Conservation (phyloP, 2,329 filamentous ascomycete genomes). For the Myriangium duriaei region DNA sequence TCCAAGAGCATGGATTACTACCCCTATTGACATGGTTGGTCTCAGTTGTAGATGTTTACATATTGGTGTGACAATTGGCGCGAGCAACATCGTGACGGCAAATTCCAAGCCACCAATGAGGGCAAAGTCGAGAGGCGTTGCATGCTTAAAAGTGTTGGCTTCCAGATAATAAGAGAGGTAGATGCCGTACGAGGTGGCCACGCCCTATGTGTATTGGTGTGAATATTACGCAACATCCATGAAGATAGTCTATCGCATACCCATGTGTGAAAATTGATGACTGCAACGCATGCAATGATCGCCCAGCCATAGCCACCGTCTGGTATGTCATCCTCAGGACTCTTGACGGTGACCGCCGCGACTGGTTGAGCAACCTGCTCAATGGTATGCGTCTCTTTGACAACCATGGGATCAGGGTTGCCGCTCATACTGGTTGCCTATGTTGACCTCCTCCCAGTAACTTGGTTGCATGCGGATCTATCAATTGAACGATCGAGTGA, state of each 20-base stretch:
- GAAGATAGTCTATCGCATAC: conserved; percentile 17
- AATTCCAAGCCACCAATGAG: conserved; percentile 30
- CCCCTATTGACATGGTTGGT: conserved; percentile 21
- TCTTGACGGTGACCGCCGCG: neutral
- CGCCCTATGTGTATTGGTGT: conserved; percentile 8
- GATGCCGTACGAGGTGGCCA: conserved; percentile 26
- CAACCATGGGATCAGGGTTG: too few relatives aligned
- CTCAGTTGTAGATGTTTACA: conserved; percentile 18
- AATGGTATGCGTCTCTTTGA: conserved; percentile 3
- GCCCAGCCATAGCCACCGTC: conserved; percentile 29
- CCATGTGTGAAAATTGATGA: conserved; percentile 23
- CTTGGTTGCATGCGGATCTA: too few relatives aligned
- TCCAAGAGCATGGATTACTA: conserved; percentile 23
- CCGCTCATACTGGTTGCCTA: too few relatives aligned
- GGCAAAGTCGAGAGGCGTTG: conserved; percentile 26
- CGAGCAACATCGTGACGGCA: conserved; percentile 23
- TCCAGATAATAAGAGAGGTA: conserved; percentile 32
- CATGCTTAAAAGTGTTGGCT: conserved; percentile 22
- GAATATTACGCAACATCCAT: neutral
- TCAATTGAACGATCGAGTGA: too few relatives aligned
- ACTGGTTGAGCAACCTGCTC: conserved; percentile 6
- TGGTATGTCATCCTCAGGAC: conserved; percentile 13
- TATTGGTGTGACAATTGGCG: conserved; percentile 22
- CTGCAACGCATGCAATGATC: conserved; percentile 16
- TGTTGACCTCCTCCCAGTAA: too few relatives aligned